Base-by-base conservation (phyloP, 2,329 filamentous ascomycete genomes). In the Knoxdaviesia proteae region DNA sequence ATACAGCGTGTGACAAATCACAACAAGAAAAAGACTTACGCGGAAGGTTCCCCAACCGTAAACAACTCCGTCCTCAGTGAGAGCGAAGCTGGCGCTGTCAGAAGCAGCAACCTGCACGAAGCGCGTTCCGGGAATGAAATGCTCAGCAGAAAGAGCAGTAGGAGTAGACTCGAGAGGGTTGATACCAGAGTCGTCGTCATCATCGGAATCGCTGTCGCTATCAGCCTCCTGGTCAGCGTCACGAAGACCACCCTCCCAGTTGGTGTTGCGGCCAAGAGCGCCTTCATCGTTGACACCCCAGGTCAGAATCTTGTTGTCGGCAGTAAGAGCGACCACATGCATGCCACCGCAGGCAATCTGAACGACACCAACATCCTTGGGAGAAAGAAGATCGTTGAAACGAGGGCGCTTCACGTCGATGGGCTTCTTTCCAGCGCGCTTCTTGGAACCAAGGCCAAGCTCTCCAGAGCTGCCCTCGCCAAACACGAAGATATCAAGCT, bases 271-370 rank as follows among this genome's bases (percentile, higher is more conserved):
- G 37, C 84, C 84, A 35, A 92, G 68, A 6, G 84, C 81, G 48
- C 80, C 80, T 53, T 86, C 77, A 54, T 92, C 84, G 55, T 90
- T 90, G 50, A 90, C 83, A 43, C 84, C 84, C 84, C 84, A 92
- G 32, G 81, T 86, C 43, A 84, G 62, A 50, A 92, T 80, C 60
- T 77, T 77, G 64, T 86, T 84, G 57, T 88, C 79, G 50, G 77
- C 70, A 41, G 84, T 88, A 42, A 90, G 62, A 3, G 78, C 82
- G 47, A 80, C 65, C 42, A 69, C 76, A 59, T 92, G 84, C 82
- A 92, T 88, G 44, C 82, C 83, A 47, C 84, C 84, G 46, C 78
- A 76, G 41, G 80, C 76, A 45, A 92, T 60, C 57, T 82, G 75
- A 3, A 90, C 81, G 34, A 90, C 71, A 34, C 81, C 82, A 32